A percentile compares a stretch with the other conserved stretches of the same genome.
Conservation (phyloP, 31 red algal species). For the Odonthalia washingtoniensis region DNA sequence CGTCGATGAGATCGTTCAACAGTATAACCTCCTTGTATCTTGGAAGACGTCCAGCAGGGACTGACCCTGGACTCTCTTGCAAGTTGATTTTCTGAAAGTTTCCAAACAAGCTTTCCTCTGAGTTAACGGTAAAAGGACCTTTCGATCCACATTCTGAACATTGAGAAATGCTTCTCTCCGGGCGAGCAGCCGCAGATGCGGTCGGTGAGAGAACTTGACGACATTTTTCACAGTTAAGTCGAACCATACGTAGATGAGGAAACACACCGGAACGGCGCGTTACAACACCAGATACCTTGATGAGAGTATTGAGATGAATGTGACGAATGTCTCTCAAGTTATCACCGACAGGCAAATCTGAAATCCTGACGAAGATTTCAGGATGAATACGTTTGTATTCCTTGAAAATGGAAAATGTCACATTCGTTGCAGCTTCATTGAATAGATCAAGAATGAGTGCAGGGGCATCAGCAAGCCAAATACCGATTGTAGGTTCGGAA, state of each 20-base stretch:
- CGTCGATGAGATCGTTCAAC: conserved; percentile 90
- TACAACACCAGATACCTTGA: conserved; percentile 96
- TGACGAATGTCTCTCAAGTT: conserved; percentile 96
- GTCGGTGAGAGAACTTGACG: conserved; percentile 64
- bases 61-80: conserved; percentile 95
- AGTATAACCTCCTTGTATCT: conserved; percentile 98
- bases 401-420: conserved; percentile 85
- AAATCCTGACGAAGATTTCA: conserved; percentile 96
- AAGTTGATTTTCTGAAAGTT: conserved; percentile 98
- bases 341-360: conserved; percentile 94
- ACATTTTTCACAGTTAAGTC: conserved; percentile 90
- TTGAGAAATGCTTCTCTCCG: conserved; percentile 71
- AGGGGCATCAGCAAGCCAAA: conserved; percentile 98
- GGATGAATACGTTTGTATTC: conserved; percentile 88
- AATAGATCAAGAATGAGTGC: conserved; percentile 90
- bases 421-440: conserved; percentile 84
- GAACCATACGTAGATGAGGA: conserved; percentile 92
- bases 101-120: conserved; percentile 91
- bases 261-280: conserved; percentile 95
- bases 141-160: conserved; percentile 89
- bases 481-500: conserved; percentile 85
- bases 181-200: conserved; percentile 51
- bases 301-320: conserved; percentile 96
- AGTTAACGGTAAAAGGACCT: conserved; percentile 95
- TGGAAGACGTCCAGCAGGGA: conserved; percentile 95